Evolutionary conservation across 768 basidiomycete species (phyloP), one percentile per base, ranked within the genome.

Genomic region (Amanita molliuscula): DNA sequence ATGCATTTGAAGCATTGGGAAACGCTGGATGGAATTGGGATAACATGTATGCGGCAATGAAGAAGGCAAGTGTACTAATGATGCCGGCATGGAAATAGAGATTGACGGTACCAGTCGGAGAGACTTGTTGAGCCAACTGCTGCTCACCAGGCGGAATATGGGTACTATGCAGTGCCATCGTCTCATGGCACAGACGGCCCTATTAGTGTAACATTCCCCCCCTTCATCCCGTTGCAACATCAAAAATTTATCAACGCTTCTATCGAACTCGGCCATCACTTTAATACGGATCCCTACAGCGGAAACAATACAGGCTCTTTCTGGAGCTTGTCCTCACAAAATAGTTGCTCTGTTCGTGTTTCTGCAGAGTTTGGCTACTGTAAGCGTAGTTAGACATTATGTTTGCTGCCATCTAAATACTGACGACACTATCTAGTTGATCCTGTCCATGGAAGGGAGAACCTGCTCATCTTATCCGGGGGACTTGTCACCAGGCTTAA

Each of bases 311-410:
- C 55, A 1, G 64, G 63, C 16, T 58, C 61, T 3, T 62, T 59
- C 36, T 64, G 55, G 53, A 61, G 55, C 13, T 56, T 64, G 7
- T 60, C 60, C 18, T 65, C 64, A 3, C 55, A 64, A 50, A 59
- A 50, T 13, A 55, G 33, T 11, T 26, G 48, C 1, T 54, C 58
- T 21, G 52, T 56, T 13, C 58, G 65, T 8, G 62, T 61, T 38
- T 60, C 62, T 3, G 59, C 66, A 10, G 62, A 67, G 50, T 65
- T 64, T 47, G 65, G 59, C 10, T 65, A 67, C 46, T 33, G 66
- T 65, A 41, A 46, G 59, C 46, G 26, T 37, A 11, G 3, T 15
- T 13, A n/a, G 10, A 42, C 46, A 7, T 31, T 16, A 10, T 40
- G 1, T 40, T 2, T 3, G 35, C 36, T 47, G 33, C 29, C 13